phyloP scores from a whole-genome alignment of 441 rosid species.

The Populus hybrid region DNA sequence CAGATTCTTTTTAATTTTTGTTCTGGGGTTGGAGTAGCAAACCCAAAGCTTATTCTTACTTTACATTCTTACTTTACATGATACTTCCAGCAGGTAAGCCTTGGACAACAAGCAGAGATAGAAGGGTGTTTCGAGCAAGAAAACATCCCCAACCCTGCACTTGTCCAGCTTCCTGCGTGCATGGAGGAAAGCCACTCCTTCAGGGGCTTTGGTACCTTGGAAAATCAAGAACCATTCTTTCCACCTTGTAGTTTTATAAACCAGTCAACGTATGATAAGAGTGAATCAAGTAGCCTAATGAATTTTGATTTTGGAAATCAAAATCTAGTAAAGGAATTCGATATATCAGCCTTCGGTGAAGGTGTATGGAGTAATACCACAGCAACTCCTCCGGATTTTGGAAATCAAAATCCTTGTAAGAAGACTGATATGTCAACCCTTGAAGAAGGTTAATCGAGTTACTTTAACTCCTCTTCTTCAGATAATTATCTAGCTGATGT shows the following conservation, averaged over 20 bases:
- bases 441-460: not conserved
- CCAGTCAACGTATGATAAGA: not conserved
- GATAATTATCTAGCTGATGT: not conserved
- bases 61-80: not conserved
- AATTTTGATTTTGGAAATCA: not conserved
- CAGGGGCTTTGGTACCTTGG: too few relatives aligned
- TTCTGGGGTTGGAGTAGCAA: too few relatives aligned
- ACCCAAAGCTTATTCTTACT: too few relatives aligned
- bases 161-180: not conserved
- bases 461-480: not conserved
- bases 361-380: not conserved
- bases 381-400: not conserved
- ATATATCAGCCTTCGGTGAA: not conserved
- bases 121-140: not conserved
- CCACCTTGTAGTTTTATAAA: not conserved
- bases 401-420: not conserved
- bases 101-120: not conserved
- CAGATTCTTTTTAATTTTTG: too few relatives aligned
- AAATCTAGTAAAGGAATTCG: not conserved
- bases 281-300: not conserved
- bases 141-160: not conserved
- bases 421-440: not conserved
- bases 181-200: not conserved
- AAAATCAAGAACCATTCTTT: too few relatives aligned
- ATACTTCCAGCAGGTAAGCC: not conserved